A percentile compares a stretch with the other conserved stretches of the same genome.
Evolutionary conservation across 805 yeast genomes (phyloP).

Genomic region (Diddensiella caesifluorescens): DNA sequence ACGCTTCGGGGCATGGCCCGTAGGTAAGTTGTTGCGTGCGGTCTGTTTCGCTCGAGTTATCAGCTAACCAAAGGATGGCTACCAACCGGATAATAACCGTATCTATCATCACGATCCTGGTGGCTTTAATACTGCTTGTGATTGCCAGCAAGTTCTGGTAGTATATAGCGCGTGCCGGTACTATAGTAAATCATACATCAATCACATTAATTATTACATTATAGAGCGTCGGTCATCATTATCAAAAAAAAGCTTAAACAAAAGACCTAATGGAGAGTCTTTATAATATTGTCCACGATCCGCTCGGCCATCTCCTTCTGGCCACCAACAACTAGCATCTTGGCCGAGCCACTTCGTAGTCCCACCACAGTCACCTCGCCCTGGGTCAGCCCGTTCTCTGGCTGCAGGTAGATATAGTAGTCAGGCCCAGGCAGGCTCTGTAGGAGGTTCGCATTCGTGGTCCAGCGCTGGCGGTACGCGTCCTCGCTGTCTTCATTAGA

Average conservation of each 20-base stretch:
- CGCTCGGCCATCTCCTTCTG: constrained; percentile 16
- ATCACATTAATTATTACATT: neutral
- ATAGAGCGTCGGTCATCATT: neutral
- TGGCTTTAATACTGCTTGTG: constrained; percentile 74
- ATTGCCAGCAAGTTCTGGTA: constrained; percentile 75
- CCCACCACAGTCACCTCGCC: constrained; percentile 22
- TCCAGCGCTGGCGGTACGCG: constrained; percentile 22
- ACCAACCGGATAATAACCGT: constrained; percentile 87
- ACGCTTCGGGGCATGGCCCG: constrained; percentile 90
- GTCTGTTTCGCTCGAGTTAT: neutral
- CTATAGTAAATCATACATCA: neutral
- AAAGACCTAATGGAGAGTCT: constrained; percentile 5
- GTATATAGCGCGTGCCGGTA: constrained; percentile 6
- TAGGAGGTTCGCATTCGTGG: constrained; percentile 19
- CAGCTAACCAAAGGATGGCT: constrained; percentile 50
- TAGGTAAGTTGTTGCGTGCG: constrained; percentile 28
- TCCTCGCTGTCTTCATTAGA: neutral
- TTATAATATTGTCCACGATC: constrained; percentile 20
- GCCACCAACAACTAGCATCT: constrained; percentile 23
- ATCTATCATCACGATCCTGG: constrained; percentile 83
- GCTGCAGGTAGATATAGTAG: constrained; percentile 20
- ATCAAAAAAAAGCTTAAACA: neutral
- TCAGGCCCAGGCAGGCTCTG: constrained; percentile 26
- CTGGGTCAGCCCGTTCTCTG: constrained; percentile 15
- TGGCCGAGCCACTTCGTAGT: constrained; percentile 16